Conservation (phyloP, 176 grass and related monocot species). For the Rhynchospora tenuis region DNA sequence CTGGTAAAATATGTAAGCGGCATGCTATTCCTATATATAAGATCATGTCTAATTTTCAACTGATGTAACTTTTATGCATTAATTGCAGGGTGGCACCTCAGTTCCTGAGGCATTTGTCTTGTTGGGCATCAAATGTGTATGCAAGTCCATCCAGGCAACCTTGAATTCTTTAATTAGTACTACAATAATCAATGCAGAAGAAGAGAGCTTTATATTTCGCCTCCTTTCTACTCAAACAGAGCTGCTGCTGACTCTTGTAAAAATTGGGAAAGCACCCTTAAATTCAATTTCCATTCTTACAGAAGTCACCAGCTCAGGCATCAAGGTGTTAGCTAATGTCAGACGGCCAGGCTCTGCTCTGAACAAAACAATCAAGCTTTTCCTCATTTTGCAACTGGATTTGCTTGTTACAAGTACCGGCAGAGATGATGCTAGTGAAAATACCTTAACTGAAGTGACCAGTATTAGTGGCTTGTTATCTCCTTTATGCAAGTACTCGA, state of each 20-base stretch:
- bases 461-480: conserved; percentile 56
- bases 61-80: not conserved
- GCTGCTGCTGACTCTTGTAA: conserved; percentile 53
- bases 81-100: conserved; percentile 1
- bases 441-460: conserved; percentile 47
- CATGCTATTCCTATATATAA: not conserved
- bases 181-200: conserved; percentile 38
- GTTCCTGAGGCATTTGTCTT: conserved; percentile 42
- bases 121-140: conserved; percentile 45
- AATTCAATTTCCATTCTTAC: conserved; percentile 47
- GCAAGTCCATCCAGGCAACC: conserved; percentile 48
- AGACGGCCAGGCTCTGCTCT: conserved; percentile 39
- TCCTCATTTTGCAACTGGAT: conserved; percentile 58
- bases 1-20: not conserved
- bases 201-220: conserved; percentile 34
- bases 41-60: not conserved
- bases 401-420: conserved; percentile 41
- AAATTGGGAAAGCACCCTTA: conserved; percentile 18
- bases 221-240: conserved; percentile 59
- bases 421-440: conserved; percentile 30
- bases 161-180: conserved; percentile 34
- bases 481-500: conserved; percentile 71
- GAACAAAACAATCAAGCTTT: conserved; percentile 51
- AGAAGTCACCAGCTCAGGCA: conserved; percentile 44
- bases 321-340: conserved; percentile 54